These are phyloP conservation scores for Parietaria judaica DNA, from an alignment of 306 rosid species.

Conservation along the genomic window DNA sequence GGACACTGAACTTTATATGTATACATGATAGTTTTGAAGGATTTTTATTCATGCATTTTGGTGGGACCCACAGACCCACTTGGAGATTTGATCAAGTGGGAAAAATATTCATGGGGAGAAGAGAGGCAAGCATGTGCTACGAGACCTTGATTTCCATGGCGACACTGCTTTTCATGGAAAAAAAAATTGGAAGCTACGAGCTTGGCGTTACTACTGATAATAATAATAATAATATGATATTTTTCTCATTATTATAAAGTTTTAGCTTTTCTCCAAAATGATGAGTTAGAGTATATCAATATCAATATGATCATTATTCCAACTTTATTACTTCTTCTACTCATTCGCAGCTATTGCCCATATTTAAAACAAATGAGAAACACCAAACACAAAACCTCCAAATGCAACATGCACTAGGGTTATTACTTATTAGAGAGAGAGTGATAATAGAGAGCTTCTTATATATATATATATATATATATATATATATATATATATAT, in stretches of 20 bases:
- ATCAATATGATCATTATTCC: conserved; percentile 32
- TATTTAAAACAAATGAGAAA: background rate
- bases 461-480: conserved; percentile 2
- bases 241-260: background rate
- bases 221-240: conserved; percentile 20
- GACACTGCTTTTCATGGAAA: conserved; percentile 67
- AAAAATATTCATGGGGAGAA: conserved; percentile 27
- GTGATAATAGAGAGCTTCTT: background rate
- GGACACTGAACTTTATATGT: background rate
- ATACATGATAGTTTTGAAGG: background rate
- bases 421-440: background rate
- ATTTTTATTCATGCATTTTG: conserved; percentile 7
- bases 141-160: conserved; percentile 44
- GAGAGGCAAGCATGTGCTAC: conserved; percentile 61
- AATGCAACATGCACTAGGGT: conserved; percentile 25
- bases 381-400: conserved; percentile 15
- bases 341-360: conserved; percentile 3
- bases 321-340: conserved; percentile 21
- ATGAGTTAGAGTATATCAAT: conserved; percentile 21
- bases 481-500: background rate
- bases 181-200: conserved; percentile 44
- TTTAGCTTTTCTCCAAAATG: conserved; percentile 14
- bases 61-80: conserved; percentile 33
- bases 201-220: conserved; percentile 39
- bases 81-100: conserved; percentile 18